Base-by-base conservation (phyloP, 140 eudicot genomes). In the Stevia rebaudiana region DNA sequence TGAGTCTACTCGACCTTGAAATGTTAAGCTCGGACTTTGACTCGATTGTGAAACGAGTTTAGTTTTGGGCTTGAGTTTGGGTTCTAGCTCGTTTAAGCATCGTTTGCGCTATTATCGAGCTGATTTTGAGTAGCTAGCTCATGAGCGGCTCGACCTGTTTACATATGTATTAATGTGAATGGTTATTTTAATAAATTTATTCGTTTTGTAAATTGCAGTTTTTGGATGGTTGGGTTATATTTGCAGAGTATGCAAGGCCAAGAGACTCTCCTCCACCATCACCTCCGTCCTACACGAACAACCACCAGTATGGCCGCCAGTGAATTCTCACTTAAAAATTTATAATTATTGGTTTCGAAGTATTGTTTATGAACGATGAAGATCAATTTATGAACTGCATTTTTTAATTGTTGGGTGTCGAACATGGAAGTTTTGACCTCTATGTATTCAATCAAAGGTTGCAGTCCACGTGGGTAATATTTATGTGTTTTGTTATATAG, bases 191-290 rank as follows among this genome's bases (percentile, higher is more conserved):
- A 22, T 6, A 6, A 8, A 5, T 11, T 59, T n/a, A n/a, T n/a
- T 10, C 36, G 31, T 36, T 59, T 11, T 59, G 16, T 59, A 11
- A 53, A 18, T 59, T 83, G 85, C 75, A 91, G 98, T 91, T 84
- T 78, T 33, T 91, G 82, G 98, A 91, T 75, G 98, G 98, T 11
- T 91, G 98, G 98, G 95, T 91, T 60, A 87, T 91, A 65, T 91
- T 91, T 65, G 96, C 95, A 0, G 98, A 91, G 80, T 91, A 78
- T 47, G 96, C 98, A 9, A 82, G 82, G 37, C 87, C 98, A 55
- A 81, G 89, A 71, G 71, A 69, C 15, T 48, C 80, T n/a, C 79
- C 81, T 25, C 79, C 82, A 9, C 50, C 61, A 8, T 43, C 80
- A 11, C 80, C 80, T 59, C 64, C 79, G 28, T 15, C 75, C 16